These are phyloP conservation scores for Phialemoniopsis sp. DNA, from an alignment of 2,329 filamentous ascomycete species.

Conservation along the genomic window DNA sequence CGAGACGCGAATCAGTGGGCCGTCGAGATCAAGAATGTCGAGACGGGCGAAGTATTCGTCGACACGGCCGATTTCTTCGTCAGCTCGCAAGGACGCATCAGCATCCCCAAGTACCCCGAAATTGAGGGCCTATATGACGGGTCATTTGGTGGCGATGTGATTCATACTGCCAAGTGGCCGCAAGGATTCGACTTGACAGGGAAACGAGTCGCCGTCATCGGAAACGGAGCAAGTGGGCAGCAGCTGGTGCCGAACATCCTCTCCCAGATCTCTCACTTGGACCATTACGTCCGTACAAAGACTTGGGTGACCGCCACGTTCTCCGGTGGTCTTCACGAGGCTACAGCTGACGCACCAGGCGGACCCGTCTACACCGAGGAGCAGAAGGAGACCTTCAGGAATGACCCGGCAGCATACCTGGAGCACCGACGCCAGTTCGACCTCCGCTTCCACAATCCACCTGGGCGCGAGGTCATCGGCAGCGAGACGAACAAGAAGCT, in stretches of 20 bases:
- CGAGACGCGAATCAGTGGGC: slow-evolving; percentile 6
- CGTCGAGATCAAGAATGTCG: slow-evolving; percentile 29
- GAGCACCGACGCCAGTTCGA: slow-evolving; percentile 2
- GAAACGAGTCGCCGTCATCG: slow-evolving; percentile 10
- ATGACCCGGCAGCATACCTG: slow-evolving; percentile 2
- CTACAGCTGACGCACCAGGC: background rate
- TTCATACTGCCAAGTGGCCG: slow-evolving; percentile 8
- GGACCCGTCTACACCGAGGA: slow-evolving; percentile 1
- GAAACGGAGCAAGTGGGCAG: slow-evolving; percentile 9
- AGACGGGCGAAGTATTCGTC: slow-evolving; percentile 31
- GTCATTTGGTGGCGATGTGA: slow-evolving; percentile 5
- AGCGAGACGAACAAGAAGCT: background rate
- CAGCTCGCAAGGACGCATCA: slow-evolving; percentile 8
- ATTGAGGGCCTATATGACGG: slow-evolving; percentile 6
- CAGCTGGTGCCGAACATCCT: slow-evolving; percentile 8
- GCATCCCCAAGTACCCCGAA: slow-evolving; percentile 3
- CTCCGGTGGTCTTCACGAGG: background rate
- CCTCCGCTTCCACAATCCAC: background rate
- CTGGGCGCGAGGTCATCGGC: background rate
- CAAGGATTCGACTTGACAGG: background rate
- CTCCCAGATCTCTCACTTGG: slow-evolving; percentile 2
- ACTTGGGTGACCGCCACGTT: slow-evolving; percentile 8
- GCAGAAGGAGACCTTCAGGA: background rate
- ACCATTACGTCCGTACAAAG: slow-evolving; percentile 7
- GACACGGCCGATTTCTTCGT: slow-evolving; percentile 16